These are phyloP conservation scores for Linanthus parryae DNA, from an alignment of 148 eudicot genomes.

Conservation along the genomic window DNA sequence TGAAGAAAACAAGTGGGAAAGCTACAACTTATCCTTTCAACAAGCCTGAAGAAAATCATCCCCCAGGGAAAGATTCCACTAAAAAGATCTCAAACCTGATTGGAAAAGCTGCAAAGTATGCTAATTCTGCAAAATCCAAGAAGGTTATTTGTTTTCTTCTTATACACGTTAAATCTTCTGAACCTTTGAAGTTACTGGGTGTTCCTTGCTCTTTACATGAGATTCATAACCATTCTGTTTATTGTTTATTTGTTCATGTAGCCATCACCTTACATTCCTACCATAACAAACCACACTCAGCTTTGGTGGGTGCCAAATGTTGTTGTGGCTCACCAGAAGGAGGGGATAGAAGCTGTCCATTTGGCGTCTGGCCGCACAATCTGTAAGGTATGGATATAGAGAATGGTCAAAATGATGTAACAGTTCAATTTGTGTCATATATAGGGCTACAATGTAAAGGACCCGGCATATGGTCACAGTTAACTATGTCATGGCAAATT, in stretches of 20 bases:
- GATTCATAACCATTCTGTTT: background rate
- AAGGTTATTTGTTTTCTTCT: constrained; percentile 38
- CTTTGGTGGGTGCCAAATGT: constrained; percentile 99
- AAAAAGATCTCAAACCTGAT: constrained; percentile 76
- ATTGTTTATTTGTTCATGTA: constrained; percentile 28
- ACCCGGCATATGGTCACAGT: too few relatives aligned
- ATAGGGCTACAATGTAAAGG: too few relatives aligned
- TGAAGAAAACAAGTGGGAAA: constrained; percentile 74
- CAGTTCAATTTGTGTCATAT: too few relatives aligned
- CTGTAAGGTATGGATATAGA: constrained; percentile 98
- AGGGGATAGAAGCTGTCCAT: constrained; percentile 97
- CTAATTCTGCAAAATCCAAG: constrained; percentile 74
- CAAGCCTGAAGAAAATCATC: constrained; percentile 94
- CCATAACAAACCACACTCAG: constrained; percentile 88
- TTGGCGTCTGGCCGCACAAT: constrained; percentile 93
- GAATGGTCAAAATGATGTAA: too few relatives aligned
- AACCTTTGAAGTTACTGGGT: background rate
- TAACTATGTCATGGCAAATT: too few relatives aligned
- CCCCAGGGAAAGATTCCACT: constrained; percentile 89
- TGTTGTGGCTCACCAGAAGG: constrained; percentile 93
- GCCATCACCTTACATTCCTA: constrained; percentile 69
- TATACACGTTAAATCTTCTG: background rate
- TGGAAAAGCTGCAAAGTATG: constrained; percentile 84
- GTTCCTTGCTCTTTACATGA: background rate
- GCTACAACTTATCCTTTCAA: constrained; percentile 57